phyloP scores from a whole-genome alignment of 352 stramenopile genomes.

The Phytophthora pinifolia region DNA sequence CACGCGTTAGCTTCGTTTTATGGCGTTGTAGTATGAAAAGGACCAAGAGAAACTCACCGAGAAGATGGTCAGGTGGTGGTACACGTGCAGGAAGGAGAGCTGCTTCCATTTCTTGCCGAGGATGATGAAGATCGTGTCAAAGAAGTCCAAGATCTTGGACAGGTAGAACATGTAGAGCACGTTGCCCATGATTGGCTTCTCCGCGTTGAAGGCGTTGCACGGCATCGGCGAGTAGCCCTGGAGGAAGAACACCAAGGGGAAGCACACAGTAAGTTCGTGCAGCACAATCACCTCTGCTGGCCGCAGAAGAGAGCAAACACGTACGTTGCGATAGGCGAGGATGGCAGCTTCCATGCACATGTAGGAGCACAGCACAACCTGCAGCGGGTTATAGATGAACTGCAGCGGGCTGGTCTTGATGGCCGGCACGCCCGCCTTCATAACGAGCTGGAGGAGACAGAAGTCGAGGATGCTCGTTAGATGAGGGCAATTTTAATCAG shows the following conservation, averaged over 20 bases:
- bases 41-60: constrained; percentile 42
- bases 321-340: constrained; percentile 89
- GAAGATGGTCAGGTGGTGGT: constrained; percentile 98
- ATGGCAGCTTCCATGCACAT: constrained; percentile 95
- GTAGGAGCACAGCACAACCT: constrained; percentile 96
- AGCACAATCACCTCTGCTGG: not conserved
- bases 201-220: constrained; percentile 90
- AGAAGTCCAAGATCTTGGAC: constrained; percentile 95
- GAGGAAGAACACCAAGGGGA: constrained; percentile 11
- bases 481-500: constrained; percentile 19
- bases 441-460: constrained; percentile 36
- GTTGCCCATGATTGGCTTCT: constrained; percentile 93
- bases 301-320: not conserved
- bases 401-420: constrained; percentile 87
- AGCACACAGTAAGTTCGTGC: not conserved
- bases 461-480: constrained; percentile 1
- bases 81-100: constrained; percentile 97
- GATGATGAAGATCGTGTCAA: constrained; percentile 98
- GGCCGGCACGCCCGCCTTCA: constrained; percentile 70
- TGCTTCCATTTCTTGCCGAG: constrained; percentile 97
- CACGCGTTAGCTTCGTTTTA: constrained; percentile 2
- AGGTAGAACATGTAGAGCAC: constrained; percentile 99
- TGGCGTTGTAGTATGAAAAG: not conserved
- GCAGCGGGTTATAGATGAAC: constrained; percentile 97
- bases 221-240: constrained; percentile 88